Evolutionary conservation across 805 yeast species (phyloP).

Genomic region (Candida parachauliodes): DNA sequence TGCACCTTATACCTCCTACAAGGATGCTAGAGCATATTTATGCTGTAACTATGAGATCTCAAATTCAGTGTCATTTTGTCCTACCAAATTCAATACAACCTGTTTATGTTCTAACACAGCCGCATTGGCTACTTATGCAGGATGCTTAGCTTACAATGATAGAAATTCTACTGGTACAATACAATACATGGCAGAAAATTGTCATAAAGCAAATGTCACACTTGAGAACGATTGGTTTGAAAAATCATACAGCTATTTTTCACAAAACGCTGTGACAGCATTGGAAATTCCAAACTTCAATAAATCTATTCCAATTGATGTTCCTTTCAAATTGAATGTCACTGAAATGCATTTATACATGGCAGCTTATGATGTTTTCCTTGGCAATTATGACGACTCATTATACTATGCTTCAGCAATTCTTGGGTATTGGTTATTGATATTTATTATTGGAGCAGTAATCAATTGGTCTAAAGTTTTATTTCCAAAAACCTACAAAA

Average conservation of each 20-base stretch:
- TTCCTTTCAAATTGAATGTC: constrained; percentile 24
- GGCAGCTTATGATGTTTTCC: constrained; percentile 15
- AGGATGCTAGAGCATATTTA: not conserved
- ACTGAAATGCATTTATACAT: constrained; percentile 11
- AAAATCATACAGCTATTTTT: constrained; percentile 14
- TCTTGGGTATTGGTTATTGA: constrained; percentile 46
- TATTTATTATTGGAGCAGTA: constrained; percentile 39
- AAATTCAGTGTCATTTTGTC: constrained; percentile 5
- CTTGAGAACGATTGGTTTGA: constrained; percentile 16
- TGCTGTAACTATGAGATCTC: constrained; percentile 5
- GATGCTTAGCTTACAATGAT: constrained; percentile 25
- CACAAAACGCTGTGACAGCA: constrained; percentile 13
- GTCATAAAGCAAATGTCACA: constrained; percentile 20
- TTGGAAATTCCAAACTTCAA: constrained; percentile 23
- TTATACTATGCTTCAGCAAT: constrained; percentile 37
- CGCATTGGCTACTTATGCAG: constrained; percentile 28
- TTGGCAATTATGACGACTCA: constrained; percentile 22
- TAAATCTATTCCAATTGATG: constrained; percentile 14
- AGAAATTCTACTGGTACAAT: constrained; percentile 18
- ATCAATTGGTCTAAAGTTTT: constrained; percentile 39
- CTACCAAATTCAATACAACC: constrained; percentile 1
- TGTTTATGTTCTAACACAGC: constrained; percentile 24
- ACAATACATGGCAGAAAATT: constrained; percentile 14
- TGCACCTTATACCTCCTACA: constrained; percentile 1
- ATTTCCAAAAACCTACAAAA: constrained; percentile 33